These are phyloP conservation scores for Raphidocelis subcapitata DNA, from an alignment of 139 green algal genomes.

Conservation along the genomic window DNA sequence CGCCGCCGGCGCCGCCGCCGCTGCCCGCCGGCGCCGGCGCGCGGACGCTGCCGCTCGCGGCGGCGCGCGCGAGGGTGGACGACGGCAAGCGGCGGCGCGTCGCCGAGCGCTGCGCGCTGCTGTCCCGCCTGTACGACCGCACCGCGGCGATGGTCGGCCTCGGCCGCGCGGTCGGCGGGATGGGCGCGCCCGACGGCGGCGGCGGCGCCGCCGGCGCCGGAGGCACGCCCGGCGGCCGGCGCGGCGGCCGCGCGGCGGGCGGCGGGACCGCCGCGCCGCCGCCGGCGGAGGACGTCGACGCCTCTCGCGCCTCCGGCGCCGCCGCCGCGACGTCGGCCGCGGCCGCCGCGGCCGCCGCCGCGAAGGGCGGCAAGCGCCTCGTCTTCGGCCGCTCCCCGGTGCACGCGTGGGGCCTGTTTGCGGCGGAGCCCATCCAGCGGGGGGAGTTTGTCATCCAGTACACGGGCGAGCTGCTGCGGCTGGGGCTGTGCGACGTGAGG, in stretches of 20 bases:
- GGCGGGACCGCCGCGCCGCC: not conserved
- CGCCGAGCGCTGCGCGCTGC: no score
- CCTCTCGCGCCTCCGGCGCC: not conserved
- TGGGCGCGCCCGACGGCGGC: no score
- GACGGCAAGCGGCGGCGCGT: no score
- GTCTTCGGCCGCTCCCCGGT: conserved; percentile 57
- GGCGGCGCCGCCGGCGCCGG: not conserved
- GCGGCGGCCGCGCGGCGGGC: not conserved
- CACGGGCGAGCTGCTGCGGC: conserved; percentile 66
- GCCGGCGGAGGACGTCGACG: not conserved
- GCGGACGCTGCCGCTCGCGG: no score
- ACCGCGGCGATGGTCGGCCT: no score
- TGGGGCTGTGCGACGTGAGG: conserved; percentile 48
- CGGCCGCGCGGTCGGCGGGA: no score
- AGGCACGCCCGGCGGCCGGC: not conserved
- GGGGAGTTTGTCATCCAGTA: conserved; percentile 89
- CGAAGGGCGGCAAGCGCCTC: conserved; percentile 34
- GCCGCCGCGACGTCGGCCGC: conserved; percentile 17
- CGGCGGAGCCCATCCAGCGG: conserved; percentile 57
- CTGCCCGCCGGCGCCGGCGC: no score
- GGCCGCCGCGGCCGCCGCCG: conserved; percentile 35
- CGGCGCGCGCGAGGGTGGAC: no score
- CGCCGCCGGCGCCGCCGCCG: no score
- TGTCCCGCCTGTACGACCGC: no score
- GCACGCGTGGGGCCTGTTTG: conserved; percentile 82